Conservation (phyloP, 228 moss, liverwort and hornwort genomes). For the Sphagnum magellanicum region DNA sequence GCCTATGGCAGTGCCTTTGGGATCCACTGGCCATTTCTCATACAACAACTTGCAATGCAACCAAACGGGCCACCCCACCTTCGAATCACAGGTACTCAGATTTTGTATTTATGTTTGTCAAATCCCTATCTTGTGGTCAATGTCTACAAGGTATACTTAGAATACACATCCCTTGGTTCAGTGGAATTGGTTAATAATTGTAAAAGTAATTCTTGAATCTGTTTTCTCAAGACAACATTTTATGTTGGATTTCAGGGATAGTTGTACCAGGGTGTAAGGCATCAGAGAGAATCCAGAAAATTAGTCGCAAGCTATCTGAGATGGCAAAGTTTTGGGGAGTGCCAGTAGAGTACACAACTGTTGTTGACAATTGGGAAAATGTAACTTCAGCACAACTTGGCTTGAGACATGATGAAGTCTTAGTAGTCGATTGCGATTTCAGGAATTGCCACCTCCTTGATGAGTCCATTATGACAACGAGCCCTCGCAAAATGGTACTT, state of each 20-base stretch:
- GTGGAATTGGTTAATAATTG: slow-evolving; percentile 8
- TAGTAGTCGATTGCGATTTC: slow-evolving; percentile 55
- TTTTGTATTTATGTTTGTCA: too few species aligned
- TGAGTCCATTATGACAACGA: slow-evolving; percentile 42
- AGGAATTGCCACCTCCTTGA: slow-evolving; percentile 41
- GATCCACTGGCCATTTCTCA: slow-evolving; percentile 56
- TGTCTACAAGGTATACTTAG: too few species aligned
- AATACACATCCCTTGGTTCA: not conserved
- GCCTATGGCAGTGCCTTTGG: slow-evolving; percentile 65
- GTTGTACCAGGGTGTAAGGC: slow-evolving; percentile 47
- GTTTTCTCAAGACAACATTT: too few species aligned
- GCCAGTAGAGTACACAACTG: slow-evolving; percentile 24
- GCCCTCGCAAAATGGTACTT: slow-evolving; percentile 59
- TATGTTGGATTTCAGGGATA: too few species aligned
- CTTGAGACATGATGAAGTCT: slow-evolving; percentile 59
- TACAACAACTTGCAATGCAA: slow-evolving; percentile 28
- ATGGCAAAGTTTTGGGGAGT: slow-evolving; percentile 30
- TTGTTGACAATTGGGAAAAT: slow-evolving; percentile 68
- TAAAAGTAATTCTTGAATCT: too few species aligned
- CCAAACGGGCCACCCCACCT: slow-evolving; percentile 55
- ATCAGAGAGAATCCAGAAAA: slow-evolving; percentile 50
- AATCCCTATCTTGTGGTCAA: too few species aligned
- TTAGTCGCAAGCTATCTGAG: slow-evolving; percentile 39
- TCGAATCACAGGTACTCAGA: slow-evolving; percentile 39
- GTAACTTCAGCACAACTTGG: slow-evolving; percentile 55